Conservation (phyloP, 1,284 basidiomycete species). For the Inonotus hispidus region DNA sequence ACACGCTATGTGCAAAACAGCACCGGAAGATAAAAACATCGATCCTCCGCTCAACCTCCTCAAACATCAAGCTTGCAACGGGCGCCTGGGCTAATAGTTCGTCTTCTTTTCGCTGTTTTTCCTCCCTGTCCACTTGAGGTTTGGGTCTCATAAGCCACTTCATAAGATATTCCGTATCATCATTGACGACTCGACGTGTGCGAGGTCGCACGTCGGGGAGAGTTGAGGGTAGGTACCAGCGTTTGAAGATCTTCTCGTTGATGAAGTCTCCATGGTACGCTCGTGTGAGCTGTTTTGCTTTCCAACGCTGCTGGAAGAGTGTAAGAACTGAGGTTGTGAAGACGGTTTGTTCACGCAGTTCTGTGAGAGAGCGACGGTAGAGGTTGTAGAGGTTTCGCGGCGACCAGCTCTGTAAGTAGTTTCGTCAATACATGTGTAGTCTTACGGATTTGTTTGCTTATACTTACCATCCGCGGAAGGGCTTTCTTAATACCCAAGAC, state of each 20-base stretch:
- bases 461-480: constrained; percentile 26
- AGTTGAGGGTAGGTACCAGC: constrained; percentile 87
- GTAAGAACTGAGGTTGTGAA: constrained; percentile 62
- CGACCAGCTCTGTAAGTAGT: constrained; percentile 68
- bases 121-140: constrained; percentile 39
- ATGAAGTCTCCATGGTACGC: constrained; percentile 98
- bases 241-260: constrained; percentile 89
- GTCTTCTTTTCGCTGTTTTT: constrained; percentile 45
- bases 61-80: constrained; percentile 87
- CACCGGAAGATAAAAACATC: constrained; percentile 90
- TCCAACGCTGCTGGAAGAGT: constrained; percentile 92
- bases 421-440: neutral
- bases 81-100: constrained; percentile 64
- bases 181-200: constrained; percentile 28
- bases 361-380: constrained; percentile 56
- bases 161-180: constrained; percentile 41
- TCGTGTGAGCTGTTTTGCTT: constrained; percentile 82
- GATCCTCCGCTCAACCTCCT: constrained; percentile 89
- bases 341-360: constrained; percentile 38
- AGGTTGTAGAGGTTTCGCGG: constrained; percentile 77
- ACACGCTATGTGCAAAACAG: constrained; percentile 89
- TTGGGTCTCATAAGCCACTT: constrained; percentile 53
- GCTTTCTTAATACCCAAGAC: constrained; percentile 24
- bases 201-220: constrained; percentile 82
- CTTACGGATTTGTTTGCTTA: neutral